Evolutionary conservation across 2,329 filamentous ascomycete species (phyloP).

Genomic region (Dactylellina parvicollis): DNA sequence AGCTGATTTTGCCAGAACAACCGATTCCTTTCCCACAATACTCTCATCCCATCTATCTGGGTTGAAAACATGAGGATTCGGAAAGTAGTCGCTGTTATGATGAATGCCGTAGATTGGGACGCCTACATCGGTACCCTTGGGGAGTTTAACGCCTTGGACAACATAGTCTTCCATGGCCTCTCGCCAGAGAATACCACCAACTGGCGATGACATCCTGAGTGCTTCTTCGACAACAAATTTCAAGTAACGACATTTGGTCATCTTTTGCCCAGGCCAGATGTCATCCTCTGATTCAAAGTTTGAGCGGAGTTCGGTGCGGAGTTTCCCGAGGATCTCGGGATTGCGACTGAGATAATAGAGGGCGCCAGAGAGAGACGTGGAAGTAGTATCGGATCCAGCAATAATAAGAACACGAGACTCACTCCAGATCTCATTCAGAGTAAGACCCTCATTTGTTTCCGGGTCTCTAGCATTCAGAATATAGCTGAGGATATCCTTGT

Average conservation of each 20-base stretch:
- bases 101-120: constrained; percentile 75
- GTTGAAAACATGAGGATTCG: constrained; percentile 68
- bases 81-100: constrained; percentile 72
- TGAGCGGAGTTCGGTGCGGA: constrained; percentile 66
- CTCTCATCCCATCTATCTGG: constrained; percentile 71
- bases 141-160: constrained; percentile 68
- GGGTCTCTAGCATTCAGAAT: constrained; percentile 76
- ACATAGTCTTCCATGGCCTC: constrained; percentile 64
- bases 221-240: constrained; percentile 73
- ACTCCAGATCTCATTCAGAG: constrained; percentile 73
- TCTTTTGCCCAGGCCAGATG: constrained; percentile 66
- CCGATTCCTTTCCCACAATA: constrained; percentile 59
- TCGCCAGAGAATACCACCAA: constrained; percentile 70
- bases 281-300: constrained; percentile 68
- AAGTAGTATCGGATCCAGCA: constrained; percentile 72
- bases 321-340: constrained; percentile 64
- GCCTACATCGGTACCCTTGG: constrained; percentile 71
- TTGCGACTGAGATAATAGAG: constrained; percentile 72
- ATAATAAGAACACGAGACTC: constrained; percentile 72
- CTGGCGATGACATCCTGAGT: constrained; percentile 71
- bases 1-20: constrained; percentile 70
- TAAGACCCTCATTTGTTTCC: constrained; percentile 74
- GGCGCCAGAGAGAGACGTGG: constrained; percentile 70
- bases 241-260: constrained; percentile 69
- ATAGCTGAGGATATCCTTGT: constrained; percentile 80